phyloP scores from a whole-genome alignment of 164 flowering plant genomes.

The Vitis rupestris region DNA sequence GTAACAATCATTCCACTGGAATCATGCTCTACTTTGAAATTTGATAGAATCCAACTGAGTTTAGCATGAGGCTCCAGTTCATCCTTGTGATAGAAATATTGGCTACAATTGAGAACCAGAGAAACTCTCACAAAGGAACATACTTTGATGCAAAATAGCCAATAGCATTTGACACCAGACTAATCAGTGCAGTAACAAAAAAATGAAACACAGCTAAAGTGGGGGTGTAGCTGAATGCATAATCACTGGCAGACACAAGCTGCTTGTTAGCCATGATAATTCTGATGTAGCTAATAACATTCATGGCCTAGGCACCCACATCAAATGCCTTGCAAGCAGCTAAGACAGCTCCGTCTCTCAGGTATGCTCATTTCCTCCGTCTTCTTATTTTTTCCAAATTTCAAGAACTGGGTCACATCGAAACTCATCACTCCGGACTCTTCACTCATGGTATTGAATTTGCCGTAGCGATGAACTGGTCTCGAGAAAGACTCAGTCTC shows the following conservation, averaged over 20 bases:
- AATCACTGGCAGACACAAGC: constrained; percentile 79
- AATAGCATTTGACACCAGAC: constrained; percentile 74
- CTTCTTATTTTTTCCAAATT: constrained; percentile 20
- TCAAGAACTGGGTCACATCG: constrained; percentile 32
- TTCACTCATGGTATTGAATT: constrained; percentile 8
- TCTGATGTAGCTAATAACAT: constrained; percentile 78
- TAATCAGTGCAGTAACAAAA: constrained; percentile 81
- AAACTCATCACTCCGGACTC: constrained; percentile 19
- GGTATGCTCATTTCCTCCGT: constrained; percentile 16
- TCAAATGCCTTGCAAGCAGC: constrained; percentile 12
- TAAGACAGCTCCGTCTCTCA: too few species aligned
- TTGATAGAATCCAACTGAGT: constrained; percentile 56
- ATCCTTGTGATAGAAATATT: constrained; percentile 85
- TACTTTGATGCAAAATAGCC: constrained; percentile 79
- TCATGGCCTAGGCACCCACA: constrained; percentile 93
- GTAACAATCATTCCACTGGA: constrained; percentile 66
- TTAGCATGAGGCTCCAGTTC: constrained; percentile 59
- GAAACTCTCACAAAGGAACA: constrained; percentile 89
- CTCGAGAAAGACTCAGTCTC: constrained; percentile 60
- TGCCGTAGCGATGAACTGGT: constrained; percentile 30
- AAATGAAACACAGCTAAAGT: constrained; percentile 92
- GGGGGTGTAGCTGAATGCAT: constrained; percentile 71
- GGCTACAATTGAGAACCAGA: constrained; percentile 91
- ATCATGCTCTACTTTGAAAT: constrained; percentile 89
- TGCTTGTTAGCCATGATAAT: constrained; percentile 94